A percentile compares a stretch with the other conserved stretches of the same genome.
These are phyloP conservation scores for Lasiosphaeris hirsuta DNA, from an alignment of 495 filamentous ascomycete genomes.

Conservation along the genomic window DNA sequence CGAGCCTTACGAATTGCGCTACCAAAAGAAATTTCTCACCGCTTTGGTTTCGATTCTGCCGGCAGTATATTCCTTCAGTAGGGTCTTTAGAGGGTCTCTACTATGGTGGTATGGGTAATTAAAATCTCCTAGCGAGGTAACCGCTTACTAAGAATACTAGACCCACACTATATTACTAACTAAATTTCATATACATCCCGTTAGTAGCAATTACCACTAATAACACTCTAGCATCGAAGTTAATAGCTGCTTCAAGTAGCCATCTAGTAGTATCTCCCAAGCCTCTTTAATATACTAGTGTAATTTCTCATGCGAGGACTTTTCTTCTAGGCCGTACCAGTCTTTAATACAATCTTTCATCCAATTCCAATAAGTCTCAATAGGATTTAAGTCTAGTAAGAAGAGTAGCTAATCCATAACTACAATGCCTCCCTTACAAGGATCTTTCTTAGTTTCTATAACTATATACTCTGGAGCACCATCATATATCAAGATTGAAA, in stretches of 20 bases:
- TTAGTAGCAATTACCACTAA: slow-evolving; percentile 29
- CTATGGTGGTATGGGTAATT: background rate
- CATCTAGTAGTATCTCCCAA: slow-evolving; percentile 19
- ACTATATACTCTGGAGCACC: no score
- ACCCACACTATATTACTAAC: no score
- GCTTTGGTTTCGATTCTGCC: no score
- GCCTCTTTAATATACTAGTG: slow-evolving; percentile 20
- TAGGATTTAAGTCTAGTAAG: slow-evolving; percentile 33
- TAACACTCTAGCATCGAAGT: slow-evolving; percentile 23
- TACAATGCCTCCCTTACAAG: no score
- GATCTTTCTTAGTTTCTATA: no score
- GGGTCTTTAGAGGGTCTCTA: no score
- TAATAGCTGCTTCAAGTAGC: slow-evolving; percentile 21
- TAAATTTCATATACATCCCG: slow-evolving; percentile 26
- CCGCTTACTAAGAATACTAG: background rate
- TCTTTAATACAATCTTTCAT: slow-evolving; percentile 30
- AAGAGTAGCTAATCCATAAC: no score
- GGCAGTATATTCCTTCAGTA: no score
- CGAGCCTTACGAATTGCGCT: no score
- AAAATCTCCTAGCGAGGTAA: background rate
- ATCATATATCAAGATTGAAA: no score
- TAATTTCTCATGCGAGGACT: slow-evolving; percentile 15
- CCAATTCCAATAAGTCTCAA: slow-evolving; percentile 28
- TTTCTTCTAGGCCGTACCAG: slow-evolving; percentile 14
- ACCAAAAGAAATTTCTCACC: no score